Percentiles rank a stretch among this genome's conserved stretches.
Conservation (phyloP, 1,139 yeast species). For the Pichia sp. region DNA sequence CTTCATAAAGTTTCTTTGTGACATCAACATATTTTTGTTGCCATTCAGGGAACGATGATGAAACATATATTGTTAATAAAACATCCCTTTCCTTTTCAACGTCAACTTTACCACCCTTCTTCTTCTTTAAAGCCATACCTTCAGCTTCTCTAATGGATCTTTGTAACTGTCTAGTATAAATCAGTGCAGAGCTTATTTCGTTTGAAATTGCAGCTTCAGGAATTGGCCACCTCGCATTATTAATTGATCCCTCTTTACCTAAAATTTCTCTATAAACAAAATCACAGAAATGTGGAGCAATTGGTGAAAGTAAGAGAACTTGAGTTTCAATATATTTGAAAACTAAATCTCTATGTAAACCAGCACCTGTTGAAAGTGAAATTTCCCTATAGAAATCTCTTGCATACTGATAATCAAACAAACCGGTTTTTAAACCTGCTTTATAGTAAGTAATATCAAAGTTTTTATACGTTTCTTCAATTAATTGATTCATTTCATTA, state of each 20-base stretch:
- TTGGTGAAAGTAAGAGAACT: constrained; percentile 77
- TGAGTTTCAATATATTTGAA: constrained; percentile 79
- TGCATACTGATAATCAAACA: constrained; percentile 89
- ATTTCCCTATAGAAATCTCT: constrained; percentile 95
- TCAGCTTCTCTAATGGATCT: constrained; percentile 91
- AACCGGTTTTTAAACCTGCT: constrained; percentile 81
- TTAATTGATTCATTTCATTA: constrained; percentile 83
- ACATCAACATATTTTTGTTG: constrained; percentile 82
- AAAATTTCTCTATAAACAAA: constrained; percentile 80
- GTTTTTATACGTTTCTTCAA: constrained; percentile 64
- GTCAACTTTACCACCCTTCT: constrained; percentile 76
- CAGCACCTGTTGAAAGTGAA: constrained; percentile 37
- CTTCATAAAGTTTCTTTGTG: constrained; percentile 71
- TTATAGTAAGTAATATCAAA: constrained; percentile 75
- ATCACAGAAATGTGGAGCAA: constrained; percentile 95
- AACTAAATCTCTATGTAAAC: constrained; percentile 80
- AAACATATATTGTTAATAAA: constrained; percentile 62
- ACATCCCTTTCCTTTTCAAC: constrained; percentile 71
- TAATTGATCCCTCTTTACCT: constrained; percentile 53
- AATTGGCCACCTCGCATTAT: constrained; percentile 70
- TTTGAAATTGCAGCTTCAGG: constrained; percentile 59
- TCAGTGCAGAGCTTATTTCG: constrained; percentile 58
- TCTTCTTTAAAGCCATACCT: constrained; percentile 79
- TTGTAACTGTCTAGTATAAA: constrained; percentile 68
- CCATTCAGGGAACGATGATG: constrained; percentile 92